Conservation (phyloP, 2,329 filamentous ascomycete species). For the Aspergillus clavatus region DNA sequence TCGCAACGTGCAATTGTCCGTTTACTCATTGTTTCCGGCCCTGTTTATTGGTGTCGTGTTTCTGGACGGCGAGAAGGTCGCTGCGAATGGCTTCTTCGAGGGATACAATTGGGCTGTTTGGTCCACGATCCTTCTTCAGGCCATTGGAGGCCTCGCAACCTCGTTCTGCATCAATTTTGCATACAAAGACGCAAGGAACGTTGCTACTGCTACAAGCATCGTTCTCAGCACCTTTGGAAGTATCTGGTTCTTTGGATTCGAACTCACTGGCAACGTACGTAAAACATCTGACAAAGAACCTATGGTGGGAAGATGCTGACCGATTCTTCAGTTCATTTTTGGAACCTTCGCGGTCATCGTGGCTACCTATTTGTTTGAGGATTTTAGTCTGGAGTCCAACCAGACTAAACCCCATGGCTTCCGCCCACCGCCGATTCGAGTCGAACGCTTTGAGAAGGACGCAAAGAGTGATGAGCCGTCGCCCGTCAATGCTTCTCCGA, state of each 20-base stretch:
- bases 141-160: constrained; percentile 76
- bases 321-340: constrained; percentile 62
- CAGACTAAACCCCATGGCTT: constrained; percentile 45
- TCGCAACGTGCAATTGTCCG: constrained; percentile 87
- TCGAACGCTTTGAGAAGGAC: constrained; percentile 73
- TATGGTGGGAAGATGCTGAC: constrained; percentile 8
- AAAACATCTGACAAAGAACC: background rate
- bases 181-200: constrained; percentile 89
- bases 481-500: constrained; percentile 26
- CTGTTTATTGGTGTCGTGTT: constrained; percentile 80
- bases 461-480: constrained; percentile 47
- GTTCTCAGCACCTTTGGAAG: constrained; percentile 81
- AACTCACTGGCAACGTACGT: constrained; percentile 67
- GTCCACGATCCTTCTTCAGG: constrained; percentile 77
- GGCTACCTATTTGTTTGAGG: constrained; percentile 81
- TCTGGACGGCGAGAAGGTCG: constrained; percentile 79
- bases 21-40: constrained; percentile 89
- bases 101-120: constrained; percentile 93
- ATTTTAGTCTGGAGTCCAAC: constrained; percentile 36
- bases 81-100: constrained; percentile 82
- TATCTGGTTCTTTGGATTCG: constrained; percentile 77
- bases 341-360: constrained; percentile 74
- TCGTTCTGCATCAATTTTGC: constrained; percentile 76
- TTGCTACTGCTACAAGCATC: constrained; percentile 88
- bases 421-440: constrained; percentile 49